Conservation (phyloP, 2,329 filamentous ascomycete species). For the Helicocarpus griseus region DNA sequence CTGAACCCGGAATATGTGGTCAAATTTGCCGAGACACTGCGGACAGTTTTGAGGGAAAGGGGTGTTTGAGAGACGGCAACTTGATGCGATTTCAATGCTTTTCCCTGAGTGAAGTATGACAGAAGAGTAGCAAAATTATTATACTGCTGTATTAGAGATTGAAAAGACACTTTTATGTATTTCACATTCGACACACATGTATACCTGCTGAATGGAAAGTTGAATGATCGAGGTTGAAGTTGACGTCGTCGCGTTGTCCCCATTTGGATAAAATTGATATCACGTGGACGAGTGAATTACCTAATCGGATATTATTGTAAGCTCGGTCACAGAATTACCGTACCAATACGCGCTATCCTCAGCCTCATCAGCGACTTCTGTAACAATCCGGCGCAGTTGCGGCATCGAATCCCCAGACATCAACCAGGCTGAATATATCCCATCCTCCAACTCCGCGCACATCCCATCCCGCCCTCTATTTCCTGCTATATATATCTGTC, state of each 20-base stretch:
- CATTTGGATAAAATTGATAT: background rate
- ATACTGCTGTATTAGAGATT: too few relatives aligned
- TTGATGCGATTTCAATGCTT: too few relatives aligned
- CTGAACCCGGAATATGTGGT: slow-evolving; percentile 21
- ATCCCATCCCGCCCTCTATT: background rate
- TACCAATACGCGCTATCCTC: background rate
- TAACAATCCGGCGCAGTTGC: background rate
- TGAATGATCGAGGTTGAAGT: too few relatives aligned
- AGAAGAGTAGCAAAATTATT: too few relatives aligned
- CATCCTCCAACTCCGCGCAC: background rate
- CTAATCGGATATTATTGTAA: background rate
- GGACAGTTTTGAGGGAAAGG: background rate
- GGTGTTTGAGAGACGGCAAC: background rate
- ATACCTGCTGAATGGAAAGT: too few relatives aligned
- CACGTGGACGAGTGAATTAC: background rate
- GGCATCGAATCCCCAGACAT: background rate
- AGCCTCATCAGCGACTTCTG: background rate
- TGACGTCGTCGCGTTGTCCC: background rate
- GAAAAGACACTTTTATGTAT: too few relatives aligned
- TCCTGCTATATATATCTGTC: background rate
- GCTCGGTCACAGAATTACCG: background rate
- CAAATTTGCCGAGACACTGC: background rate
- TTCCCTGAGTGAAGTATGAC: background rate
- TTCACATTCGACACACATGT: too few relatives aligned
- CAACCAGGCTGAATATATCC: background rate